phyloP scores from a whole-genome alignment of 176 grass and related monocot species.

The Musa acuminata region DNA sequence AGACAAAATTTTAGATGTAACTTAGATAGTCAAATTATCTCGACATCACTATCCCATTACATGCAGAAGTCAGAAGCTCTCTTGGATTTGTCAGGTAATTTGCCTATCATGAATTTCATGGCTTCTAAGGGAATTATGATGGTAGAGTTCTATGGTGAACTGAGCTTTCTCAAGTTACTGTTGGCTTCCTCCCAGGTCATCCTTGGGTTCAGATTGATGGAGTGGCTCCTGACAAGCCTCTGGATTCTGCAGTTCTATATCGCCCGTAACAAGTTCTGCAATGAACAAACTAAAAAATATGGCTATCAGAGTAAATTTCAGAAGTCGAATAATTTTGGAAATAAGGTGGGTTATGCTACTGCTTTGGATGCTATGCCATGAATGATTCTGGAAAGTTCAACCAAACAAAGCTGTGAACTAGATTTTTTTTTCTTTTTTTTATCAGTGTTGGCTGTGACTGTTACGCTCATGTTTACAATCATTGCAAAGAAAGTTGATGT shows the following conservation, averaged over 20 bases:
- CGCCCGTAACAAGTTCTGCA: conserved; percentile 7
- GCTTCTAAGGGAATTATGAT: background rate
- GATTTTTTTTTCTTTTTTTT: background rate
- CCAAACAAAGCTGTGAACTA: background rate
- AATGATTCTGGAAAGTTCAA: background rate
- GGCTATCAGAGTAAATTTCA: conserved; percentile 4
- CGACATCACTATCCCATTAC: too few species aligned
- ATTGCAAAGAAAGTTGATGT: too few species aligned
- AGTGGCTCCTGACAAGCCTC: conserved; percentile 14
- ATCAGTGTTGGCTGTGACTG: background rate
- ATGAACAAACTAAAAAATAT: conserved; percentile 21
- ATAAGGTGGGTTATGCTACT: background rate
- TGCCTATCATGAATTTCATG: too few species aligned
- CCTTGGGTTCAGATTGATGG: conserved; percentile 12
- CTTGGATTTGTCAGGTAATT: too few species aligned
- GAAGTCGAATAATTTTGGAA: background rate
- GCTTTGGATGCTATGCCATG: background rate
- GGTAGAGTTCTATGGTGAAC: background rate
- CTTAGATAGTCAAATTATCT: too few species aligned
- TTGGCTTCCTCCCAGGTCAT: conserved; percentile 2
- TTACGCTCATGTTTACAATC: background rate
- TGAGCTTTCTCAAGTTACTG: background rate
- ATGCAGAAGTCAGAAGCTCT: too few species aligned
- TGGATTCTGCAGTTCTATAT: conserved; percentile 16
- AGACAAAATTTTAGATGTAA: too few species aligned